Evolutionary conservation across 2,329 filamentous ascomycete species (phyloP), one percentile per base, ranked within the genome.

Genomic region (Penicillium sp.): DNA sequence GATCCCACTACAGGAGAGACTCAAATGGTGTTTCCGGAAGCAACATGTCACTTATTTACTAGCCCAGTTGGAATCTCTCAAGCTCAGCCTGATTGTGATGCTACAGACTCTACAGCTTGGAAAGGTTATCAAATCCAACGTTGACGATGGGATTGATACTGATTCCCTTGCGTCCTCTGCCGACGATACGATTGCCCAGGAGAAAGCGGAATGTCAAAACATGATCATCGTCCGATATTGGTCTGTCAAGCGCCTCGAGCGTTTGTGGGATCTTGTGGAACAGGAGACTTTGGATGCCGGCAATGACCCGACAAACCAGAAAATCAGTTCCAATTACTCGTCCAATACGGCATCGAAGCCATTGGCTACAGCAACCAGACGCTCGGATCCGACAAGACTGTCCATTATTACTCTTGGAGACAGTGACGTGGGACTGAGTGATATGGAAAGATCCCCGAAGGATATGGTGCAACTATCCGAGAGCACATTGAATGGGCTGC

Each of bases 181-280:
- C 61, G 69, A 73, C 3, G 72, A 76, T 48, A 57, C 65, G 15
- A 69, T 76, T 54, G 69, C 69, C 10, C 74, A 77, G 62, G 75
- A 77, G 53, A 73, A 76, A 53, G 73, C 71, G 2, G 76, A 78
- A 54, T 70, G 70, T 4, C 75, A 78, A 58, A 78, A 77, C 50
- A 75, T 77, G 67, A 67, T 78, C n/a, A 73, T 78, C 41, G 69
- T 77, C n/a, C 69, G 75, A 41, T 76, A 77, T 57, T 77, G 74
- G 72, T 72, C 76, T 7, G 63, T 71, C 51, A 75, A 71, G 46
- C 69, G 69, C n/a, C 65, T 77, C 19, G 71, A 75, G 54, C 60
- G 68, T 6, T 59, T 78, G 19, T 76, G 74, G 62, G 69, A 74
- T 50, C 56, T 70, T 29, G 75, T 75, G 15, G 65, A 71, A 42